Percentiles rank a stretch among this genome's conserved stretches.
phyloP scores from a whole-genome alignment of 2,329 filamentous ascomycete genomes.

The Pestalotiopsis sp. region DNA sequence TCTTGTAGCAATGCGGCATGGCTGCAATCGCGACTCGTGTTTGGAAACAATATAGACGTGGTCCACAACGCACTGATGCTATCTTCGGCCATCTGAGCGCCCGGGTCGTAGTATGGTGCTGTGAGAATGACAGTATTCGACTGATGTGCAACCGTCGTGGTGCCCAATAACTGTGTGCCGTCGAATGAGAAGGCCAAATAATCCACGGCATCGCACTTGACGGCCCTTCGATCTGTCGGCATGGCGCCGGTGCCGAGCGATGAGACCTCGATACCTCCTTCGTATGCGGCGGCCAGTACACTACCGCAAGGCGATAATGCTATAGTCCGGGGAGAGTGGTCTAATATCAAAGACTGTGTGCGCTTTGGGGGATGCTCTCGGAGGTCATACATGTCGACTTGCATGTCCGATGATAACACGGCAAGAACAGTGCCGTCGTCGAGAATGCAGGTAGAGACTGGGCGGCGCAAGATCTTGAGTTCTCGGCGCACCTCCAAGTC shows the following conservation, averaged over 20 bases:
- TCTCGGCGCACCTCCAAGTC: slow-evolving; percentile 71
- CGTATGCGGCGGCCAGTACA: slow-evolving; percentile 82
- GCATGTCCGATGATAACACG: slow-evolving; percentile 79
- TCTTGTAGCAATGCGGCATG: slow-evolving; percentile 73
- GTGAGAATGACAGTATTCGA: slow-evolving; percentile 77
- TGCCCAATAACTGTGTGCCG: slow-evolving; percentile 77
- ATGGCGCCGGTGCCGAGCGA: slow-evolving; percentile 68
- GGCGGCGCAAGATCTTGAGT: slow-evolving; percentile 76
- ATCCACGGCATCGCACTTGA: slow-evolving; percentile 79
- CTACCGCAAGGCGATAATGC: slow-evolving; percentile 80
- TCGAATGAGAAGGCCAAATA: slow-evolving; percentile 75
- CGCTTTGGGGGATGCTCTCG: slow-evolving; percentile 65
- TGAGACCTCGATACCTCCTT: slow-evolving; percentile 86
- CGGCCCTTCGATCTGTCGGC: slow-evolving; percentile 70
- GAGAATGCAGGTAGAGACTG: slow-evolving; percentile 75
- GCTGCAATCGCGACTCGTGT: slow-evolving; percentile 77
- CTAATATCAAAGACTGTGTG: slow-evolving; percentile 74
- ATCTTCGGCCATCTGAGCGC: slow-evolving; percentile 65
- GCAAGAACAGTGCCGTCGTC: slow-evolving; percentile 78
- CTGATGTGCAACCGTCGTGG: slow-evolving; percentile 65
- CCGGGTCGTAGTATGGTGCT: slow-evolving; percentile 78
- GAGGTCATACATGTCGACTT: slow-evolving; percentile 85
- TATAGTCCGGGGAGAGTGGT: slow-evolving; percentile 77
- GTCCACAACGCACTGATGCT: slow-evolving; percentile 80
- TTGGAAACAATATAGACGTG: slow-evolving; percentile 82